Evolutionary conservation across 306 rosid species (phyloP).

Genomic region (Quercus cerris): DNA sequence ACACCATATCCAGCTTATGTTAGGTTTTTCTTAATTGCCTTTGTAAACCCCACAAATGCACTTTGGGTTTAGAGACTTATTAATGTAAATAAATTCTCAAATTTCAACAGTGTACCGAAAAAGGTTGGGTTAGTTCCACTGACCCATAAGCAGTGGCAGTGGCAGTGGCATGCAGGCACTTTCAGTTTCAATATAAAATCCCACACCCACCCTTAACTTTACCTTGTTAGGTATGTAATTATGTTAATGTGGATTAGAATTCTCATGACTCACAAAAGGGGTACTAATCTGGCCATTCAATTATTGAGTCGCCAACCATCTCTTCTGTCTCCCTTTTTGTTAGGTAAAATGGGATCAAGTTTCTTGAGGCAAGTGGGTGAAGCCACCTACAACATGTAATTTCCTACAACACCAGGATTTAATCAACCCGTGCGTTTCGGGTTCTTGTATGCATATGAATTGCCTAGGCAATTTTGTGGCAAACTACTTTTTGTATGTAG

Average conservation of each 20-base stretch:
- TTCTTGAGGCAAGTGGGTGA: not conserved
- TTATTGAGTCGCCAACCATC: slow-evolving; percentile 6
- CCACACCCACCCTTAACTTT: not conserved
- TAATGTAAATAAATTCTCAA: too few species aligned
- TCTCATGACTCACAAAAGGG: too few species aligned
- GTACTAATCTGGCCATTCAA: too few species aligned
- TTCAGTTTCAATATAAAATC: not conserved
- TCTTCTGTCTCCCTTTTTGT: slow-evolving; percentile 9
- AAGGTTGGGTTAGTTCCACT: not conserved
- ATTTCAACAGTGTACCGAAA: not conserved
- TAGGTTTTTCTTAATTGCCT: not conserved
- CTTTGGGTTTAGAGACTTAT: not conserved
- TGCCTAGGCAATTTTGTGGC: too few species aligned
- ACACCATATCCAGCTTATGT: not conserved
- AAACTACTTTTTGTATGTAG: too few species aligned
- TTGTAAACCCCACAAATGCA: not conserved
- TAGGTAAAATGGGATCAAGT: slow-evolving; percentile 25
- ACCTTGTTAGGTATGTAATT: slow-evolving; percentile 28
- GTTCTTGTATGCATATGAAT: too few species aligned
- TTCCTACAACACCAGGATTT: not conserved
- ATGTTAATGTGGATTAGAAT: too few species aligned
- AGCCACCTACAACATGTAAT: not conserved
- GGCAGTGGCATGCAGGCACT: not conserved
- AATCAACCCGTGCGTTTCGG: not conserved
- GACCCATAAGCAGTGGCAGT: not conserved